Conservation (phyloP, 805 yeast genomes). For the Torulaspora delbrueckii region DNA sequence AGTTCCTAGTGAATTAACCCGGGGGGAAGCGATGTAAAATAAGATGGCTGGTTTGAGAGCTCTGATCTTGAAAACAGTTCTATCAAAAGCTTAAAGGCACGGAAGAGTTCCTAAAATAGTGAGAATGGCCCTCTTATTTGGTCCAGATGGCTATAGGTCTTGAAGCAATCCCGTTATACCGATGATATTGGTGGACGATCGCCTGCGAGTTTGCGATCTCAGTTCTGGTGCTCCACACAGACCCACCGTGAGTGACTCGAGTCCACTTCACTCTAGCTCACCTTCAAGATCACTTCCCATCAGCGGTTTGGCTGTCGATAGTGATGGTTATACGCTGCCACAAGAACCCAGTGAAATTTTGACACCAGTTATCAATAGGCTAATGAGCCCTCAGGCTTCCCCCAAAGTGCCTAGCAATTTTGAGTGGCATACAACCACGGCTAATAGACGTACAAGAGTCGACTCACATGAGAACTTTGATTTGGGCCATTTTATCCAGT, state of each 20-base stretch:
- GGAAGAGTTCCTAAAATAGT: slow-evolving; percentile 2
- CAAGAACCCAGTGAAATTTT: slow-evolving; percentile 3
- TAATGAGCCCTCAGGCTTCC: slow-evolving; percentile 5
- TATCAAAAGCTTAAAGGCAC: not conserved
- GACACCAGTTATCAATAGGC: slow-evolving; percentile 7
- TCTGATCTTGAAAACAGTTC: not conserved
- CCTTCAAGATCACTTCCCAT: slow-evolving; percentile 4
- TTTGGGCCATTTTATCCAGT: slow-evolving; percentile 9
- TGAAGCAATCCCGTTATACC: not conserved
- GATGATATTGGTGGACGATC: not conserved
- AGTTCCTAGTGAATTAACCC: no score
- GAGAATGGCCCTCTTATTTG: not conserved
- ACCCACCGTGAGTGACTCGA: slow-evolving; percentile 4
- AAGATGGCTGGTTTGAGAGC: slow-evolving; percentile 6
- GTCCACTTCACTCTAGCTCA: slow-evolving; percentile 5
- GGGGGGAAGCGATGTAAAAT: not conserved
- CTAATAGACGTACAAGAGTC: slow-evolving; percentile 1
- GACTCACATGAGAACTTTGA: not conserved
- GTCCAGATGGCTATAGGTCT: not conserved
- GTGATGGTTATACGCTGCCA: slow-evolving; percentile 1
- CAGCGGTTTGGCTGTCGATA: not conserved
- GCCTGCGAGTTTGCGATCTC: slow-evolving; percentile 4
- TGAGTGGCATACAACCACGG: not conserved
- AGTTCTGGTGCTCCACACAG: slow-evolving; percentile 7
- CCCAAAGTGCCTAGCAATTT: not conserved